Evolutionary conservation across 176 grass and related monocot species (phyloP).

Genomic region (Zoysia pacifica): DNA sequence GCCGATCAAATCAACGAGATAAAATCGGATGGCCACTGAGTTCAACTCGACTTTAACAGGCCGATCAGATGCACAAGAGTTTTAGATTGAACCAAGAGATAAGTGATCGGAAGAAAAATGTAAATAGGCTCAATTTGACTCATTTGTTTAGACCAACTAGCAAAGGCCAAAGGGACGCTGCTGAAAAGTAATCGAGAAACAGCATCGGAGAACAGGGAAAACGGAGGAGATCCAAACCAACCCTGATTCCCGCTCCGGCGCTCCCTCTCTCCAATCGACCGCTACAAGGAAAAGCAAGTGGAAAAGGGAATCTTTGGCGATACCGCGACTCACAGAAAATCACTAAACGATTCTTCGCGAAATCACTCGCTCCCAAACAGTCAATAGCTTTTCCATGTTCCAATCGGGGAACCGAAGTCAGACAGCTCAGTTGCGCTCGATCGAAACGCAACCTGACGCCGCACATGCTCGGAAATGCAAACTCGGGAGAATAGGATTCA

Average conservation of each 20-base stretch:
- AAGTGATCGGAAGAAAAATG: background rate
- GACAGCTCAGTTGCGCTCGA: conserved; percentile 22
- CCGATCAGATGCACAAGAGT: conserved; percentile 25
- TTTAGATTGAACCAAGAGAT: conserved; percentile 31
- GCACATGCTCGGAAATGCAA: conserved; percentile 27
- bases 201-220: too few relatives aligned
- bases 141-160: conserved; percentile 2
- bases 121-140: conserved; percentile 25
- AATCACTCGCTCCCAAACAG: conserved; percentile 18
- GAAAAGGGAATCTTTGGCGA: background rate
- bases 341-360: background rate
- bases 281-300: background rate
- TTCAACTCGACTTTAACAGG: conserved; percentile 22
- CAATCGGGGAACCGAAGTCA: conserved; percentile 35
- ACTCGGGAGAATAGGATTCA: background rate
- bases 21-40: conserved; percentile 3
- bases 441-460: conserved; percentile 6
- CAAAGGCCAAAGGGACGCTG: background rate
- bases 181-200: background rate
- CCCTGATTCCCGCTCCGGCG: background rate
- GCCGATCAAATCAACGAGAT: background rate
- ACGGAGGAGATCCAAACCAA: too few relatives aligned
- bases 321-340: background rate
- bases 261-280: conserved; percentile 6
- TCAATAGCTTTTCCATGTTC: background rate